A percentile compares a stretch with the other conserved stretches of the same genome.
These are phyloP conservation scores for Starmerella apis DNA, from an alignment of 805 yeast species.

Conservation along the genomic window DNA sequence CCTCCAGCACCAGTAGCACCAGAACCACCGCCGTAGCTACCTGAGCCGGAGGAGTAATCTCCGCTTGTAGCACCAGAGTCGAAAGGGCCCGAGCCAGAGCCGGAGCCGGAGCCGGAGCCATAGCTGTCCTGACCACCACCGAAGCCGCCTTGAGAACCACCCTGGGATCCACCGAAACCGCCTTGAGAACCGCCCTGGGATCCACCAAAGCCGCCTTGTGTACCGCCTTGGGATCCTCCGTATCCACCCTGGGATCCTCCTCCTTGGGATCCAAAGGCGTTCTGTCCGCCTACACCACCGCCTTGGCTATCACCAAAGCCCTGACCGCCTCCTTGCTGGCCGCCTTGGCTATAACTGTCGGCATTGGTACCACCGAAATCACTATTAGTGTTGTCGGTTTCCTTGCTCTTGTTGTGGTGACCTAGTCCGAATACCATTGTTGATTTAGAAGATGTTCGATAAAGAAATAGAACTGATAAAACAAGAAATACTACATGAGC, in stretches of 20 bases:
- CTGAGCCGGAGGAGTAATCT: conserved; percentile 6
- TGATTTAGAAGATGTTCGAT: too few species aligned
- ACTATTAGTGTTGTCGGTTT: conserved; percentile 2
- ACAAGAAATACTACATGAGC: neutral
- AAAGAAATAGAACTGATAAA: neutral
- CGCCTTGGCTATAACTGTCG: conserved; percentile 1
- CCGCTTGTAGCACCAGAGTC: neutral
- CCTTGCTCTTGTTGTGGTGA: conserved; percentile 5
- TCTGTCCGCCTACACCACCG: neutral
- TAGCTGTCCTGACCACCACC: conserved; percentile 5
- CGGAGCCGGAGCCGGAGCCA: neutral
- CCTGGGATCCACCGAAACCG: too few species aligned
- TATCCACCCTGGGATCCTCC: neutral
- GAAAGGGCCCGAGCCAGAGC: conserved; percentile 2
- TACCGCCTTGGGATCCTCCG: neutral
- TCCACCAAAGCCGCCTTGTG: conserved; percentile 7
- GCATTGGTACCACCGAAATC: conserved; percentile 1
- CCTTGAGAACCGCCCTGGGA: conserved; percentile 3
- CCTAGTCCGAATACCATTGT: conserved; percentile 14
- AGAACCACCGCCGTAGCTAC: conserved; percentile 8
- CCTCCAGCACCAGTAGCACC: conserved; percentile 1
- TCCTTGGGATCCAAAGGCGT: neutral
- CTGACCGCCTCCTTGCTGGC: neutral
- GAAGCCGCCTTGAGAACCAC: neutral
- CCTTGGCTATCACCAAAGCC: conserved; percentile 1